Base-by-base conservation (phyloP, 2,329 filamentous ascomycete species). In the Hypoxylon rubiginosum region DNA sequence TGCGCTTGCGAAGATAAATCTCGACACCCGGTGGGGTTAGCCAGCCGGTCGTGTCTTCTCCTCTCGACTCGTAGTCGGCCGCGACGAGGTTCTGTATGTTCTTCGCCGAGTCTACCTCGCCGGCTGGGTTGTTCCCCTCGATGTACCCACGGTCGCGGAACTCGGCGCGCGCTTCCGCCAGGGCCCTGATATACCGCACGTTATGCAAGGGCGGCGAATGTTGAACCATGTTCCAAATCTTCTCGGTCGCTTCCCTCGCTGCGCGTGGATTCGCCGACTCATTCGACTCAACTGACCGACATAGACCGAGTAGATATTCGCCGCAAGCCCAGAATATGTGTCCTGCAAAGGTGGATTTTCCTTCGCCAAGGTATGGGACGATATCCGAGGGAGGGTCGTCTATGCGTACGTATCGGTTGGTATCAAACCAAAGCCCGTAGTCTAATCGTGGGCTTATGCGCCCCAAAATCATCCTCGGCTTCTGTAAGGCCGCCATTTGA, bases 291-390 rank as follows among this genome's bases (percentile, higher is more conserved):
- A 53, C 66, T 28, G 55, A 63, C 6, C 61, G 52, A 19, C 69
- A 74, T 2, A 68, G 61, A 4, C 63, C 54, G 34, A 70, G 58
- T 24, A 72, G 48, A 52, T 74, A 70, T 32, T 76, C 70, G 4
- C 69, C 62, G 34, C 74, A 71, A 13, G 68, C 64, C 73, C 72
- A 76, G 54, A 74, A 76, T 7, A 77, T 52, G 28, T 66, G 71
- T 0, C 74, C 74, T 0, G 70, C 70, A 43, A 77, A 73, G 0
- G 73, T 76, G 21, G 66, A 66, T 34, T 58, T 69, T 9, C 69
- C 71, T n/a, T 56, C 55, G 6, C 75, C 74, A 0, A 76, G 59
- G 57, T 72, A 76, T 2, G 74, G 73, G 9, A 73, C 39, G 2
- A 75, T 69, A 24, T 69, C 66, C 2, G 28, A 39, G 4, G 70